A percentile compares a stretch with the other conserved stretches of the same genome.
Evolutionary conservation across 2,329 filamentous ascomycete species (phyloP).

Genomic region (Ceratocystiopsis minuta): DNA sequence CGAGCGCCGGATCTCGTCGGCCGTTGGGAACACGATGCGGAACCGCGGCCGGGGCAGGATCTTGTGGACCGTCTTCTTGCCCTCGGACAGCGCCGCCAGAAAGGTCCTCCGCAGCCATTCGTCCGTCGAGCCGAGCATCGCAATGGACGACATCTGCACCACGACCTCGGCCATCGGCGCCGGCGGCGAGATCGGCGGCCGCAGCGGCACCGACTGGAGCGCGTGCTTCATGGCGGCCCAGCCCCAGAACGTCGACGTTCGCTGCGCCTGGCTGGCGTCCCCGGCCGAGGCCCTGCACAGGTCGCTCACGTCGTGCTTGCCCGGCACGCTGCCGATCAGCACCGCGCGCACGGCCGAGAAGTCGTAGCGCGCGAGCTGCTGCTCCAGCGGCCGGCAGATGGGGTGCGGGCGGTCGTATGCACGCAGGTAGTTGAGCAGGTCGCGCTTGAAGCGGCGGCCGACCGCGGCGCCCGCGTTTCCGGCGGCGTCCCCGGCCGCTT

Average conservation of each 20-base stretch:
- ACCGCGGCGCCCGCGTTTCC: constrained; percentile 27
- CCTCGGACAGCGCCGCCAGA: constrained; percentile 28
- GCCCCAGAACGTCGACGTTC: constrained; percentile 63
- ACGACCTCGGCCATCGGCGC: constrained; percentile 28
- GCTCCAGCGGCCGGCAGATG: constrained; percentile 35
- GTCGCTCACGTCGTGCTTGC: constrained; percentile 22
- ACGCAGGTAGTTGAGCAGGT: constrained; percentile 53
- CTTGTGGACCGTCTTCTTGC: neutral
- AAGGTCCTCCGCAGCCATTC: constrained; percentile 54
- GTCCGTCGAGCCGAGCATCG: constrained; percentile 52
- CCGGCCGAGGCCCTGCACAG: constrained; percentile 2
- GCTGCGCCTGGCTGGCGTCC: no score
- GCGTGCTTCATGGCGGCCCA: constrained; percentile 51
- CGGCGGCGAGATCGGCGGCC: constrained; percentile 4
- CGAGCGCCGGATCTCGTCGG: constrained; percentile 57
- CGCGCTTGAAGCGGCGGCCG: constrained; percentile 55
- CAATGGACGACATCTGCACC: constrained; percentile 62
- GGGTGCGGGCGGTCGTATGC: constrained; percentile 44
- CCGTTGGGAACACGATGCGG: constrained; percentile 64
- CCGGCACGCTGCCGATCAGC: constrained; percentile 64
- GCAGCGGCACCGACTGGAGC: constrained; percentile 34
- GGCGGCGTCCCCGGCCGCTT: constrained; percentile 1
- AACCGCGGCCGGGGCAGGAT: constrained; percentile 27
- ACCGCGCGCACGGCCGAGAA: constrained; percentile 52
- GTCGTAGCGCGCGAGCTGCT: constrained; percentile 43